phyloP scores from a whole-genome alignment of 352 stramenopile genomes.

The Peronospora belbahrii region DNA sequence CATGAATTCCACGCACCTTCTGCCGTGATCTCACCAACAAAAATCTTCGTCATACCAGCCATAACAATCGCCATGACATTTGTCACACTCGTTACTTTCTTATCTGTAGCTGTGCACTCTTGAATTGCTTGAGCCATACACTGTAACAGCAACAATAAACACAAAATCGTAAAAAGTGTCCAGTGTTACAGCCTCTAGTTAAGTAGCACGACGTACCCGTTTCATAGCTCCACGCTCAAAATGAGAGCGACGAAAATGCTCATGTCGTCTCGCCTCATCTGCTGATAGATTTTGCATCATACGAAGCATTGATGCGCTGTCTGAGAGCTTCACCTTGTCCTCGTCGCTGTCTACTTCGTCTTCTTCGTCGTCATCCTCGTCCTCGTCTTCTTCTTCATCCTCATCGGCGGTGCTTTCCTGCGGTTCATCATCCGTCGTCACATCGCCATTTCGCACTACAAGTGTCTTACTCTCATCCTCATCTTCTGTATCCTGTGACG shows the following conservation, averaged over 20 bases:
- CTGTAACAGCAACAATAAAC: slow-evolving; percentile 23
- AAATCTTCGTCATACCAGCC: slow-evolving; percentile 82
- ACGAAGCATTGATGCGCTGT: slow-evolving; percentile 62
- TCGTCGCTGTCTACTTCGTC: slow-evolving; percentile 46
- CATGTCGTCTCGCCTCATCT: slow-evolving; percentile 55
- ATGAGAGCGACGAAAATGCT: slow-evolving; percentile 77
- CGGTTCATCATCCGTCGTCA: slow-evolving; percentile 49
- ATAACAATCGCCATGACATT: slow-evolving; percentile 86
- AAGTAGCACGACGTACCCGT: slow-evolving; percentile 26
- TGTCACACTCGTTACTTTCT: slow-evolving; percentile 48
- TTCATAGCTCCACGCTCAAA: slow-evolving; percentile 81
- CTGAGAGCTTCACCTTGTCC: slow-evolving; percentile 42
- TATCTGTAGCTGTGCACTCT: slow-evolving; percentile 48
- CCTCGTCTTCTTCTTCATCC: slow-evolving; percentile 50
- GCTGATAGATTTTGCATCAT: slow-evolving; percentile 66
- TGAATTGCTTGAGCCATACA: slow-evolving; percentile 76
- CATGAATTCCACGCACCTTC: slow-evolving; percentile 61
- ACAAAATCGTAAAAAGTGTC: background rate
- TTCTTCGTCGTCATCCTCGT: slow-evolving; percentile 42
- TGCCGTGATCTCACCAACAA: slow-evolving; percentile 69
- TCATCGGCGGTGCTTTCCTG: slow-evolving; percentile 36
- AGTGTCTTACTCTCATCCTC: slow-evolving; percentile 26
- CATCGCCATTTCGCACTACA: slow-evolving; percentile 16
- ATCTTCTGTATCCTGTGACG: slow-evolving; percentile 39
- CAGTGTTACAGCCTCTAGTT: background rate